These are phyloP conservation scores for Ananas comosus DNA, from an alignment of 176 grass and related monocot genomes.

Conservation along the genomic window DNA sequence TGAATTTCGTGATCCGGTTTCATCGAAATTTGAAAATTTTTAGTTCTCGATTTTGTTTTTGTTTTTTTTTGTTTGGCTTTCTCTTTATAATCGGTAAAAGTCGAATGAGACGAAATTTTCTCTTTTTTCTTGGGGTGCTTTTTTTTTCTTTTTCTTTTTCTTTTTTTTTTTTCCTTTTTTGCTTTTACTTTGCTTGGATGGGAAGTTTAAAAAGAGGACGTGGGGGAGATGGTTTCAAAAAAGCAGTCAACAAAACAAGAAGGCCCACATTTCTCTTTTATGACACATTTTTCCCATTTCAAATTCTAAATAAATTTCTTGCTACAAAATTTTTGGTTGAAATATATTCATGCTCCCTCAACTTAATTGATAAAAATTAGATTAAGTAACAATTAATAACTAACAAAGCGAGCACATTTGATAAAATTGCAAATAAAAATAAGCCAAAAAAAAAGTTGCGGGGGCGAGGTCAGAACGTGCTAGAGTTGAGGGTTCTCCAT, in stretches of 20 bases:
- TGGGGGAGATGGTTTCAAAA: conserved; percentile 18
- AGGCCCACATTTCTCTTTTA: conserved; percentile 4
- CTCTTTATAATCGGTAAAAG: background rate
- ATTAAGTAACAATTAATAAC: too few species aligned
- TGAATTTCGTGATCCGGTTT: background rate
- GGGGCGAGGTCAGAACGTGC: too few species aligned
- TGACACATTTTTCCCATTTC: background rate
- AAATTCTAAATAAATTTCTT: too few species aligned
- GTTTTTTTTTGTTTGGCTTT: background rate
- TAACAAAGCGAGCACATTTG: too few species aligned
- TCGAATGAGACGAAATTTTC: conserved; percentile 23
- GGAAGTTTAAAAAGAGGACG: conserved; percentile 23
- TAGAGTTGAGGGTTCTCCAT: too few species aligned
- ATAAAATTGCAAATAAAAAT: too few species aligned
- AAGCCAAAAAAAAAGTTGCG: too few species aligned
- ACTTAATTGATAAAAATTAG: background rate
- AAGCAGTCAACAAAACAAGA: background rate
- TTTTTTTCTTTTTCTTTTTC: conserved; percentile 20
- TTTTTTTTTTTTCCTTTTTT: conserved; percentile 26
- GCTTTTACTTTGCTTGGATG: conserved; percentile 43
- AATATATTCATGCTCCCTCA: background rate
- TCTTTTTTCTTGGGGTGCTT: background rate
- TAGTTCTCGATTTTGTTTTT: background rate
- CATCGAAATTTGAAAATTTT: background rate
- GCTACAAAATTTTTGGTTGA: background rate